Conservation (phyloP, 257 asterid species). For the Lantana camara region DNA sequence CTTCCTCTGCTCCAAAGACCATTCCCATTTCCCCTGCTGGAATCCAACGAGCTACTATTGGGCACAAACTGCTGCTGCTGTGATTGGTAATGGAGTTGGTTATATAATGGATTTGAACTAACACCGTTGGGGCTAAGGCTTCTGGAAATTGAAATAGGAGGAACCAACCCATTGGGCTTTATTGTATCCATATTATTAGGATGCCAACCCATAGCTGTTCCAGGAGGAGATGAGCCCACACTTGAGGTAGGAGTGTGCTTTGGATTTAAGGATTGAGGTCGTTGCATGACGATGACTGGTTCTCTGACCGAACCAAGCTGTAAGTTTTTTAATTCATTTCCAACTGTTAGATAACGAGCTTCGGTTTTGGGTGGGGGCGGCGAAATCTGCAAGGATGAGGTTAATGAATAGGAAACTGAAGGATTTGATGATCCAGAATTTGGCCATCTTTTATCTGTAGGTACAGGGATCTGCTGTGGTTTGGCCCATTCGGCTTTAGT, state of each 20-base stretch:
- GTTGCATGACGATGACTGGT: slow-evolving; percentile 59
- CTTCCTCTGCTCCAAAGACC: slow-evolving; percentile 51
- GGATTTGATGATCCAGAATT: slow-evolving; percentile 39
- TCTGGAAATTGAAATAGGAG: slow-evolving; percentile 41
- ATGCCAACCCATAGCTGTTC: slow-evolving; percentile 49
- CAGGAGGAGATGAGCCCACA: slow-evolving; percentile 53
- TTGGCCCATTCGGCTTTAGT: slow-evolving; percentile 70
- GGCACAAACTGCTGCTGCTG: slow-evolving; percentile 41
- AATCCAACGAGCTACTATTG: slow-evolving; percentile 39
- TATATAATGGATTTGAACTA: slow-evolving; percentile 43
- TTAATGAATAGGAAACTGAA: slow-evolving; percentile 38
- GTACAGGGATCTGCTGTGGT: slow-evolving; percentile 47
- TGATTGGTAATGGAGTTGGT: slow-evolving; percentile 45
- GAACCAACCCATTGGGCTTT: slow-evolving; percentile 45
- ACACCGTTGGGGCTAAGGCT: slow-evolving; percentile 44
- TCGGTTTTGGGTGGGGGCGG: slow-evolving; percentile 41
- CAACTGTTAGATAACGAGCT: slow-evolving; percentile 37
- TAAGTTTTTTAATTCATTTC: slow-evolving; percentile 58
- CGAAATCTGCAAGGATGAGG: slow-evolving; percentile 48
- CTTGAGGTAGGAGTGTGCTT: slow-evolving; percentile 48
- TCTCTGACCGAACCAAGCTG: slow-evolving; percentile 62
- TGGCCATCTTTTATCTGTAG: slow-evolving; percentile 72
- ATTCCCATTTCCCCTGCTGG: slow-evolving; percentile 35
- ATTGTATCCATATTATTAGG: slow-evolving; percentile 36
- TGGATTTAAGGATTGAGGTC: slow-evolving; percentile 45